These are phyloP conservation scores for Talaromyces wortmannii DNA, from an alignment of 495 filamentous ascomycete species.

Conservation along the genomic window DNA sequence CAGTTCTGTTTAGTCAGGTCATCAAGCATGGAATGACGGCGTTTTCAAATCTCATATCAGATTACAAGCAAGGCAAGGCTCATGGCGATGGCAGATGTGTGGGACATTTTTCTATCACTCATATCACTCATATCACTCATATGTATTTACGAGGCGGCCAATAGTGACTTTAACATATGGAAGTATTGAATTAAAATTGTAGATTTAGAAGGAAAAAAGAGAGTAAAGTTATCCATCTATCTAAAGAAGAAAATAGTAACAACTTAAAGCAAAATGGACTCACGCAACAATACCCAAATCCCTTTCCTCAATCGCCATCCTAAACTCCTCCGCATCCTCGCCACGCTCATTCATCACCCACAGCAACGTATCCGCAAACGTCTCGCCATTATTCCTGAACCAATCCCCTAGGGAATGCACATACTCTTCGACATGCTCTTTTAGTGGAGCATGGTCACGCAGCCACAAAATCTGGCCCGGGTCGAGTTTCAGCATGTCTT, in stretches of 20 bases:
- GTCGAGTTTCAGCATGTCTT: constrained; percentile 61
- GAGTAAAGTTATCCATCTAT: neutral
- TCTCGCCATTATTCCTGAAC: constrained; percentile 61
- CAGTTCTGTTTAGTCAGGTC: neutral
- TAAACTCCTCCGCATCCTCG: constrained; percentile 23
- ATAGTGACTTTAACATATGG: no score
- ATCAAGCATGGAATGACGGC: neutral
- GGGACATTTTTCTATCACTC: no score
- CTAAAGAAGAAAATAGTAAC: neutral
- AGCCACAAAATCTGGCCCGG: constrained; percentile 52
- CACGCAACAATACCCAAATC: constrained; percentile 20
- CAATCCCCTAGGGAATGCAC: constrained; percentile 47
- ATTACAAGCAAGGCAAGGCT: neutral
- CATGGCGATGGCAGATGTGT: no score
- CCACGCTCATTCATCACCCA: constrained; percentile 39
- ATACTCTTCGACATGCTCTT: constrained; percentile 47
- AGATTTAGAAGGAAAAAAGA: no score
- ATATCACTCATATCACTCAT: no score
- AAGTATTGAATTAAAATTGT: no score
- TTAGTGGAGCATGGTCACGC: constrained; percentile 43
- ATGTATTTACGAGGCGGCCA: no score
- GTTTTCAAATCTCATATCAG: neutral
- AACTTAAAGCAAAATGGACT: neutral
- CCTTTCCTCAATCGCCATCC: constrained; percentile 18
- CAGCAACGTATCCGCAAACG: constrained; percentile 42